Percentiles rank a stretch among this genome's conserved stretches.
Evolutionary conservation across 345 rosid genomes (phyloP).

Genomic region (Acer negundo): DNA sequence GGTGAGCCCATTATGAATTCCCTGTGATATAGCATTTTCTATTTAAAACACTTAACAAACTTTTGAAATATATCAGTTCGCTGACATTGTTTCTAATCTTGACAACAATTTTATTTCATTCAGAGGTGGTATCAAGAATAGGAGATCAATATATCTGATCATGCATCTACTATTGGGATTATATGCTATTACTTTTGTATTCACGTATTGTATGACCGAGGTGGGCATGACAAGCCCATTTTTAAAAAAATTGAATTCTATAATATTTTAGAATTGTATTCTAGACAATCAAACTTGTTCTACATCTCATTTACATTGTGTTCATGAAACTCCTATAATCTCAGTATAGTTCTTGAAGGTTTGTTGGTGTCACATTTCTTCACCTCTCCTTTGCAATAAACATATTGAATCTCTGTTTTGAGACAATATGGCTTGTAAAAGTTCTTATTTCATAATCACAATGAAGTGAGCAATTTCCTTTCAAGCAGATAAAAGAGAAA

Average conservation of each 20-base stretch:
- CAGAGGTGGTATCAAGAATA: too few species aligned
- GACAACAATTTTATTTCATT: too few species aligned
- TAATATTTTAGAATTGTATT: neutral
- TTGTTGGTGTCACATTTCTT: too few species aligned
- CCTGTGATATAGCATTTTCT: constrained; percentile 8
- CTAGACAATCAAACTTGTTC: neutral
- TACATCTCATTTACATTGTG: neutral
- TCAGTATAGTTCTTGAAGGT: neutral
- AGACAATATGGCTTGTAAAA: neutral
- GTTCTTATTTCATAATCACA: neutral
- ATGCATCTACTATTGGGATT: too few species aligned
- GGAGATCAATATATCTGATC: too few species aligned
- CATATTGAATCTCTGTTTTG: neutral
- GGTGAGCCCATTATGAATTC: constrained; percentile 41
- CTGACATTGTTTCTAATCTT: neutral
- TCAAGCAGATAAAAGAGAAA: constrained; percentile 69
- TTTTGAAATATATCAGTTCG: neutral
- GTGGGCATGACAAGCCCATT: neutral
- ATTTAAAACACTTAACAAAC: constrained; percentile 1
- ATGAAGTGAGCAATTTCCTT: constrained; percentile 6
- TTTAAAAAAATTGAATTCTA: neutral
- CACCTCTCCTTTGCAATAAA: too few species aligned
- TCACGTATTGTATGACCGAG: neutral
- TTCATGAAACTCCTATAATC: neutral
- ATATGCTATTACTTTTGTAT: neutral